Conservation (phyloP, 2,329 filamentous ascomycete genomes). For the Fusarium albosuccineum region DNA sequence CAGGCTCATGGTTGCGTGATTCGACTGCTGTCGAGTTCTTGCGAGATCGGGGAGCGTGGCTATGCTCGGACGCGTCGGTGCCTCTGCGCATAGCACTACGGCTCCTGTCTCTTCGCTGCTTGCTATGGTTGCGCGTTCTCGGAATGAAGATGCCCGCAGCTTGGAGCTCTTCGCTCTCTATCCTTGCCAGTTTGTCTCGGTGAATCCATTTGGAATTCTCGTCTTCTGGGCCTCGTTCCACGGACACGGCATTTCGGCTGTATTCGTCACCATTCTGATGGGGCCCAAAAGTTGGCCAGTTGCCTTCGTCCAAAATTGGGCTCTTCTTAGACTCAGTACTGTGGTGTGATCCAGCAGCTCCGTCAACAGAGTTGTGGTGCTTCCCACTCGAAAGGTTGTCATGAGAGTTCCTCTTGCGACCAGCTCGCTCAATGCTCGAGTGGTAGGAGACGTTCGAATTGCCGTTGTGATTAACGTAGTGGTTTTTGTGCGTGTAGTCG, state of each 20-base stretch:
- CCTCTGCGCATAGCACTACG: conserved; percentile 52
- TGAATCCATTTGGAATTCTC: conserved; percentile 87
- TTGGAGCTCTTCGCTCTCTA: conserved; percentile 84
- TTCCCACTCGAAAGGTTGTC: conserved; percentile 49
- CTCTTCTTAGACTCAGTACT: conserved; percentile 44
- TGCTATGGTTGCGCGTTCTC: conserved; percentile 65
- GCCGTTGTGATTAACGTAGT: conserved; percentile 43
- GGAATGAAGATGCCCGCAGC: conserved; percentile 78
- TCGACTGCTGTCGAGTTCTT: conserved; percentile 62
- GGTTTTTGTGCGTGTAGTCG: conserved; percentile 37
- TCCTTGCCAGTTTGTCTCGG: conserved; percentile 83
- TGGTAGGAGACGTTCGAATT: conserved; percentile 42
- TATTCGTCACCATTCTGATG: conserved; percentile 44
- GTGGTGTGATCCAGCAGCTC: conserved; percentile 36
- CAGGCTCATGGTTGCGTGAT: conserved; percentile 54
- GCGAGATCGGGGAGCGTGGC: conserved; percentile 49
- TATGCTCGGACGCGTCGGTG: conserved; percentile 50
- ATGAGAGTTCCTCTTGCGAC: conserved; percentile 54
- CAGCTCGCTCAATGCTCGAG: conserved; percentile 45
- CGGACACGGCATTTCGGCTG: conserved; percentile 44
- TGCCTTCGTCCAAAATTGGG: conserved; percentile 37
- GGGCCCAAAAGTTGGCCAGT: conserved; percentile 30
- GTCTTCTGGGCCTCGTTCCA: conserved; percentile 53
- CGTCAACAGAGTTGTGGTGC: conserved; percentile 43
- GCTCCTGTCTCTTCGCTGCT: conserved; percentile 56